Conservation (phyloP, 1,284 basidiomycete species). For the Irpex rosettiformis region DNA sequence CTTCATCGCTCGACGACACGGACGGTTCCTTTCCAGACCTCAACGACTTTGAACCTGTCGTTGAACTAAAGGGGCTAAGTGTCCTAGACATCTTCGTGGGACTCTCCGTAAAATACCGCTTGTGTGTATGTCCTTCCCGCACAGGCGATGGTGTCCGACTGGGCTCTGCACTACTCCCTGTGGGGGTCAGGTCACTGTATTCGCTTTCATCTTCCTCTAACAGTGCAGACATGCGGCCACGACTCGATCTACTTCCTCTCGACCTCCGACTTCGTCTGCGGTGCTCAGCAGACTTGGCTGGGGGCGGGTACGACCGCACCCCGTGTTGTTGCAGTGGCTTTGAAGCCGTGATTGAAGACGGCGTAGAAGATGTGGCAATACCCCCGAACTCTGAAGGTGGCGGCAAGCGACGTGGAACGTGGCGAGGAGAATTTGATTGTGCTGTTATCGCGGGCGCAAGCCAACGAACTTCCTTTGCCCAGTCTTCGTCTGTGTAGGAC, state of each 20-base stretch:
- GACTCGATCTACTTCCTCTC: conserved; percentile 15
- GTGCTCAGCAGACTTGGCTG: conserved; percentile 15
- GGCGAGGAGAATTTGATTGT: conserved; percentile 19
- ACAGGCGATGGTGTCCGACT: conserved; percentile 27
- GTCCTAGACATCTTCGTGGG: conserved; percentile 9
- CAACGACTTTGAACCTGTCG: conserved; percentile 12
- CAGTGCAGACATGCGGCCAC: conserved; percentile 38
- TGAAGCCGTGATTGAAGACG: neutral
- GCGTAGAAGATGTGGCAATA: conserved; percentile 9
- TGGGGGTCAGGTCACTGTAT: conserved; percentile 19
- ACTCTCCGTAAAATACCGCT: neutral
- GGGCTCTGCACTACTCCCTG: conserved; percentile 24
- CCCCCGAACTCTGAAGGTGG: conserved; percentile 16
- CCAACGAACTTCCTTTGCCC: conserved; percentile 65
- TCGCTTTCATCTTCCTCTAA: conserved; percentile 42
- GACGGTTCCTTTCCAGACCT: conserved; percentile 11
- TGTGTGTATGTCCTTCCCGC: conserved; percentile 18
- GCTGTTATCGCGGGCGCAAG: conserved; percentile 37
- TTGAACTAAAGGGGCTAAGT: conserved; percentile 10
- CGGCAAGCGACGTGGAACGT: conserved; percentile 18
- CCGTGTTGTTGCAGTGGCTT: conserved; percentile 14
- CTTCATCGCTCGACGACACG: conserved; percentile 10
- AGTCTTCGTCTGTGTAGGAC: conserved; percentile 49
- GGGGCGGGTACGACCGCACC: conserved; percentile 15
- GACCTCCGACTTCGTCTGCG: conserved; percentile 13